phyloP scores from a whole-genome alignment of 768 basidiomycete species.

The Suillus subluteus region DNA sequence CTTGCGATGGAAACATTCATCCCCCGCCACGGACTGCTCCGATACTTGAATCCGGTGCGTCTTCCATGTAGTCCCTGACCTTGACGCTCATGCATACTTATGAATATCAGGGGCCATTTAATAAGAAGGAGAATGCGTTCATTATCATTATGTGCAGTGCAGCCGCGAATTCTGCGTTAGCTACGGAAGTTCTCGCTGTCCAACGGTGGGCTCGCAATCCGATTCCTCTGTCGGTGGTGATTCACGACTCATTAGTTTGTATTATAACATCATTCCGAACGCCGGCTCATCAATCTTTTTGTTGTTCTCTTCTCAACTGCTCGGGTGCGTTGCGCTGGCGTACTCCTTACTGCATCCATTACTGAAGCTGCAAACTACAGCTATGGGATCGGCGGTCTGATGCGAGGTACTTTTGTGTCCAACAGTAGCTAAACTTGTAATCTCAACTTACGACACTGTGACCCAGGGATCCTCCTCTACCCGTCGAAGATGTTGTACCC shows the following conservation, averaged over 20 bases:
- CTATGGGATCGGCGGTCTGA: constrained; percentile 58
- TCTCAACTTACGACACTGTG: background rate
- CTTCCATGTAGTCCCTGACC: background rate
- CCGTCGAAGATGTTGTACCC: constrained; percentile 49
- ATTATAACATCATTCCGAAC: constrained; percentile 56
- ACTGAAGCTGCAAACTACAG: background rate
- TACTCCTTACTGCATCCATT: background rate
- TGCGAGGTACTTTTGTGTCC: constrained; percentile 42
- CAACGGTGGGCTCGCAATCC: constrained; percentile 35
- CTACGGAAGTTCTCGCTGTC: constrained; percentile 56
- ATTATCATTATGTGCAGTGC: constrained; percentile 61
- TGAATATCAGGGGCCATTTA: constrained; percentile 52
- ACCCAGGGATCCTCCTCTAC: constrained; percentile 40
- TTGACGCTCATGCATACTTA: background rate
- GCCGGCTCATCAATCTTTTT: constrained; percentile 48
- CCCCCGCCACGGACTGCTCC: constrained; percentile 47
- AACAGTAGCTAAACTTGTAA: background rate
- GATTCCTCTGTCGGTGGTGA: background rate
- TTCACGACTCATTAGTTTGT: constrained; percentile 27
- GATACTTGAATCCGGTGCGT: constrained; percentile 52
- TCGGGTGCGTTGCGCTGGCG: constrained; percentile 30
- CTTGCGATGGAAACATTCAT: constrained; percentile 48
- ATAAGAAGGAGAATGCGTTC: constrained; percentile 63
- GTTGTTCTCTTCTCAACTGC: constrained; percentile 37
- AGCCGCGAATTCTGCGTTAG: constrained; percentile 55